Evolutionary conservation across 805 yeast species (phyloP), one percentile per base, ranked within the genome.

Genomic region (Yarrowia bubula): DNA sequence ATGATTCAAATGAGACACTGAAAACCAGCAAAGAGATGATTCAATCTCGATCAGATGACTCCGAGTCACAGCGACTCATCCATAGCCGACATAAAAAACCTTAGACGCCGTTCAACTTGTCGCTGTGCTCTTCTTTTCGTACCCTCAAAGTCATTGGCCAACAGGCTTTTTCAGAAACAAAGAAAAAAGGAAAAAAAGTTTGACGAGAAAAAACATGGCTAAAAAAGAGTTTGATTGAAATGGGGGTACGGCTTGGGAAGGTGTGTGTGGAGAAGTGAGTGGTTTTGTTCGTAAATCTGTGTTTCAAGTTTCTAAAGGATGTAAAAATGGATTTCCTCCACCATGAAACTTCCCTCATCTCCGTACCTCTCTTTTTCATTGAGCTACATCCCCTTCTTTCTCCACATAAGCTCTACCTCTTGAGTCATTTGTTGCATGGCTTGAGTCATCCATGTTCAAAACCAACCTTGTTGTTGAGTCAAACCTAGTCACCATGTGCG

Each of bases 391-490:
- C 28, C 28, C 28, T 5, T 22, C 28, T 5, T 5, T 22, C 28
- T 5, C 28, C 28, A 15, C 51, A 46, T 46, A 38, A 55, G 47
- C 47, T 41, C 38, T 31, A 41, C 8, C 22, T 15, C 9, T 51
- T 41, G 61, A 55, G 61, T 55, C 61, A 55, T 15, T 41, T 15
- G 61, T 15, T 55, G 61, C 61, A 53, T 41, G 13, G 11, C 32
- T 55, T 55, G 61, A 55, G 61, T 55, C 61, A 55, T 37, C 58
- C 35, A 4, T 8, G 43, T 8, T 33, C 58, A 9, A 37, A 51
- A 51, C 58, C 57, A 51, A 37, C 58, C 43, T 38, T 51, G n/a
- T 51, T 6, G 33, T 38, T 55, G 61, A 55, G 61, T 55, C 61
- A 55, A 55, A 55, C 13, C 28, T 41, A 28, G 47, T 41, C 47